phyloP scores from a whole-genome alignment of 75 land plant genomes.

The Pinus albicaulis region DNA sequence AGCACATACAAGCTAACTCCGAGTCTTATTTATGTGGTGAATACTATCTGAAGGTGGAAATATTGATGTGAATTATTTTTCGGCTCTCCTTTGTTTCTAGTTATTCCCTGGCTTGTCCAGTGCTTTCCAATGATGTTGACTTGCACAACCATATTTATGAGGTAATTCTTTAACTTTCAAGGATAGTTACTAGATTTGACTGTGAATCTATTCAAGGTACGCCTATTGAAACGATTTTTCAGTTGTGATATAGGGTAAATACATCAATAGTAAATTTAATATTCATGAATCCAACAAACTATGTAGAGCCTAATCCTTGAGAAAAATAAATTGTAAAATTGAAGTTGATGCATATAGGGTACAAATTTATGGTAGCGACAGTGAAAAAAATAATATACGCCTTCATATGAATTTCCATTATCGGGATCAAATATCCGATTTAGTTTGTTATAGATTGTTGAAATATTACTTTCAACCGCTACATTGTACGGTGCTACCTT shows the following conservation, averaged over 20 bases:
- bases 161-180: constrained; percentile 27
- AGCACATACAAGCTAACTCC: not conserved
- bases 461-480: too few species aligned
- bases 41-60: not conserved
- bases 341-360: not conserved
- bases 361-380: too few species aligned
- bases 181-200: not conserved
- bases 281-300: not conserved
- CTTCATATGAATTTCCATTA: too few species aligned
- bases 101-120: constrained; percentile 94
- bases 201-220: not conserved
- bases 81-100: constrained; percentile 33
- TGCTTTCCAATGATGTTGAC: constrained; percentile 82
- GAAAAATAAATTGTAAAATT: not conserved
- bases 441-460: too few species aligned
- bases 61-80: not conserved
- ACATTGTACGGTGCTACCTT: too few species aligned
- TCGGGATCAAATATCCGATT: too few species aligned
- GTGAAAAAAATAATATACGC: too few species aligned
- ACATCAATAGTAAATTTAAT: not conserved
- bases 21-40: not conserved
- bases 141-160: constrained; percentile 87
- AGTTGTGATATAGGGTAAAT: not conserved
- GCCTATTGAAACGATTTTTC: not conserved
- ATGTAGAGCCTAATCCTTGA: not conserved